These are phyloP conservation scores for Aspergillus kassunensis DNA, from an alignment of 495 filamentous ascomycete species.

Conservation along the genomic window DNA sequence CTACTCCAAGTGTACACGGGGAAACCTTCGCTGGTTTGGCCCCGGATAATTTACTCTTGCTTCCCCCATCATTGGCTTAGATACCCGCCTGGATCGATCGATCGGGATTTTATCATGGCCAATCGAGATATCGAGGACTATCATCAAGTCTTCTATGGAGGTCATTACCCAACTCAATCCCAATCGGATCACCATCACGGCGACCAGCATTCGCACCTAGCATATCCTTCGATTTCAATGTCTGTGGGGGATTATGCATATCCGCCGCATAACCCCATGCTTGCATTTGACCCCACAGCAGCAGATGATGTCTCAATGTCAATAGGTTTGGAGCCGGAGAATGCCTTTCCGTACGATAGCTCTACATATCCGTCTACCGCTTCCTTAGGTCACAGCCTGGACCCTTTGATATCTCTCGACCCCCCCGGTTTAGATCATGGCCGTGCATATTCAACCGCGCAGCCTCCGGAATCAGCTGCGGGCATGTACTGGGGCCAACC, in stretches of 20 bases:
- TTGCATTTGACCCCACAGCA: conserved; percentile 28
- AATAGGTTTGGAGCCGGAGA: conserved; percentile 20
- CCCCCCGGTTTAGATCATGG: conserved; percentile 5
- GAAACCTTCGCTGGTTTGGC: neutral
- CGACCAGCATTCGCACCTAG: conserved; percentile 11
- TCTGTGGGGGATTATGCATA: conserved; percentile 12
- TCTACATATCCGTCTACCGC: conserved; percentile 19
- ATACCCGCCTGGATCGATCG: conserved; percentile 17
- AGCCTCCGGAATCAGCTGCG: neutral
- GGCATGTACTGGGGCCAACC: conserved; percentile 13
- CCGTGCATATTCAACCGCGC: conserved; percentile 9
- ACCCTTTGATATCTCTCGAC: conserved; percentile 15
- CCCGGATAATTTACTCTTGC: neutral
- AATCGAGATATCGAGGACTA: conserved; percentile 15
- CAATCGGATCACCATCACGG: conserved; percentile 12
- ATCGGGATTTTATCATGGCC: conserved; percentile 6
- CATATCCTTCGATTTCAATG: conserved; percentile 13
- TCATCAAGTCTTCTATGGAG: conserved; percentile 17
- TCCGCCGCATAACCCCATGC: conserved; percentile 23
- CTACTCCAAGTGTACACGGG: neutral
- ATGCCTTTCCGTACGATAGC: conserved; percentile 27
- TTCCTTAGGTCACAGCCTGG: conserved; percentile 17
- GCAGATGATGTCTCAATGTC: conserved; percentile 23
- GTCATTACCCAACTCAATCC: conserved; percentile 12
- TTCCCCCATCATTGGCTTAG: conserved; percentile 16